phyloP scores from a whole-genome alignment of 768 basidiomycete genomes.

The Termitomyces sp. region DNA sequence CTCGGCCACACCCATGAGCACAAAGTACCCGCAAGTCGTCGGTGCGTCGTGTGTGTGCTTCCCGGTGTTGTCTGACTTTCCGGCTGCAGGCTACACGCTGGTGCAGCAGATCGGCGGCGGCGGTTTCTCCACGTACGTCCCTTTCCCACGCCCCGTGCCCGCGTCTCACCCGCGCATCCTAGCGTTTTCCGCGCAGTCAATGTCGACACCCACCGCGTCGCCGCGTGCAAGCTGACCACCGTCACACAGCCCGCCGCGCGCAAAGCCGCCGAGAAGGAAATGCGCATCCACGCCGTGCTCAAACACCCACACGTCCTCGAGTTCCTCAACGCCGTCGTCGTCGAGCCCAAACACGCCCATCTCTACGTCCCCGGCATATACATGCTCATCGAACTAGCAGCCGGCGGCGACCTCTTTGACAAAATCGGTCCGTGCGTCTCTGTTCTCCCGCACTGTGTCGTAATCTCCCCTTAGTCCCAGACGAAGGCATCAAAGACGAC shows the following conservation, averaged over 20 bases:
- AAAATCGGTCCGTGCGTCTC: conserved; percentile 75
- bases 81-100: conserved; percentile 72
- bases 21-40: conserved; percentile 36
- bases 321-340: conserved; percentile 73
- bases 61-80: too few species aligned
- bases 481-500: conserved; percentile 82
- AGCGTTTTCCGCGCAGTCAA: conserved; percentile 87
- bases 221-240: conserved; percentile 82
- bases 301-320: conserved; percentile 80
- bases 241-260: conserved; percentile 63
- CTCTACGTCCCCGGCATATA: conserved; percentile 79
- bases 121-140: conserved; percentile 73
- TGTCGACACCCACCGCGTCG: conserved; percentile 56
- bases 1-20: conserved; percentile 1
- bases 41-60: conserved; percentile 26
- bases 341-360: conserved; percentile 55
- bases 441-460: too few species aligned
- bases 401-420: conserved; percentile 95
- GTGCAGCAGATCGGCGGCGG: conserved; percentile 80
- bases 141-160: background rate
- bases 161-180: background rate
- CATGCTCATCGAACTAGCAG: conserved; percentile 89
- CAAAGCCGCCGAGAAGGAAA: conserved; percentile 87
- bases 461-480: conserved; percentile 60
- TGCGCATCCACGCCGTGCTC: conserved; percentile 78